phyloP scores from a whole-genome alignment of 2,329 filamentous ascomycete genomes.

The Colletotrichum karsti region DNA sequence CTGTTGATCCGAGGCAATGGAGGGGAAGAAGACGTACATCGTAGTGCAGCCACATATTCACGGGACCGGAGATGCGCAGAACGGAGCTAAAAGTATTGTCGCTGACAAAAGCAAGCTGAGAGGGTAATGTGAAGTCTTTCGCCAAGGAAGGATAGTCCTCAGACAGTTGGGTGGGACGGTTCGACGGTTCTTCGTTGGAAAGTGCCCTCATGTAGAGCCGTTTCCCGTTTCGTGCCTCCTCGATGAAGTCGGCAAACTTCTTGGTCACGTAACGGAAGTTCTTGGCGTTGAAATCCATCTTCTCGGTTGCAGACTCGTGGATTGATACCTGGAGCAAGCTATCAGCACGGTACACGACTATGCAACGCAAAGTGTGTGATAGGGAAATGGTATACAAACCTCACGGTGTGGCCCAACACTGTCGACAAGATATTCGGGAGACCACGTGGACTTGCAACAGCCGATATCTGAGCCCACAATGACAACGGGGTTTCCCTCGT shows the following conservation, averaged over 20 bases:
- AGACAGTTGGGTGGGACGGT: conserved; percentile 73
- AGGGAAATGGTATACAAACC: conserved; percentile 45
- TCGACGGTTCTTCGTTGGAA: conserved; percentile 73
- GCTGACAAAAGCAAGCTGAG: conserved; percentile 63
- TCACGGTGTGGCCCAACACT: conserved; percentile 68
- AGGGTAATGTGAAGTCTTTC: conserved; percentile 75
- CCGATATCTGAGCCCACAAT: conserved; percentile 65
- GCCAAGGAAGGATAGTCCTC: conserved; percentile 77
- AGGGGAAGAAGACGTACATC: conserved; percentile 63
- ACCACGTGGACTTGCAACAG: conserved; percentile 73
- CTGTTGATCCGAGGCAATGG: background rate
- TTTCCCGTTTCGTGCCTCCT: conserved; percentile 64
- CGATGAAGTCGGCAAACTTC: conserved; percentile 72
- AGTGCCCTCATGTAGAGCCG: conserved; percentile 82
- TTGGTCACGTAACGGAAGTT: conserved; percentile 83
- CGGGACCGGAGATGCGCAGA: conserved; percentile 79
- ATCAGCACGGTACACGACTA: background rate
- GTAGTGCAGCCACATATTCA: conserved; percentile 92
- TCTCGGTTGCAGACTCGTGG: conserved; percentile 71
- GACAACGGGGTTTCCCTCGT: conserved; percentile 67
- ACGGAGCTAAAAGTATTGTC: conserved; percentile 81
- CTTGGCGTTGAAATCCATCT: conserved; percentile 84
- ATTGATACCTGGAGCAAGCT: conserved; percentile 67
- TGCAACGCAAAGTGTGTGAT: background rate
- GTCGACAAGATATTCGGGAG: conserved; percentile 70